A percentile compares a stretch with the other conserved stretches of the same genome.
Conservation (phyloP, 495 filamentous ascomycete species). For the Neurospora cerealis region DNA sequence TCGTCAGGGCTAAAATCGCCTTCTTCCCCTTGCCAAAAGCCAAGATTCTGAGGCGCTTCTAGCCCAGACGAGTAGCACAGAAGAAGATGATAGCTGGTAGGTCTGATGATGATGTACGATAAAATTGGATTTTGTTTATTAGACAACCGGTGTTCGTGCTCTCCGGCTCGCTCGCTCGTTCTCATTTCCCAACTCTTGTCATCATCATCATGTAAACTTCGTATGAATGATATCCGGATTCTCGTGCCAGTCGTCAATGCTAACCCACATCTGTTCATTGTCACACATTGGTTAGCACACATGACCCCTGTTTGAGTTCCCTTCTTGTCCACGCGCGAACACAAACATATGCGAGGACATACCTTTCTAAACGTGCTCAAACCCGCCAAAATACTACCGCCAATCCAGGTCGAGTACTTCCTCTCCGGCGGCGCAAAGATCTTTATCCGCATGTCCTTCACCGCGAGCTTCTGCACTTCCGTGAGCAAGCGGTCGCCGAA, state of each 20-base stretch:
- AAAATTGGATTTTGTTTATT: not conserved
- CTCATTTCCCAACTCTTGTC: not conserved
- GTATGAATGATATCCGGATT: conserved; percentile 97
- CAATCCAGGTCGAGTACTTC: conserved; percentile 98
- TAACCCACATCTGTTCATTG: conserved; percentile 84
- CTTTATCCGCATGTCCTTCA: conserved; percentile 98
- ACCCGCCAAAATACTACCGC: conserved; percentile 93
- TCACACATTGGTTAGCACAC: conserved; percentile 5
- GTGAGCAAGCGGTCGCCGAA: conserved; percentile 91
- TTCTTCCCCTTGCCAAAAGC: no score
- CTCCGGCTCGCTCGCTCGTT: not conserved
- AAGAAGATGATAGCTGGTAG: not conserved
- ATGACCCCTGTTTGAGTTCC: not conserved
- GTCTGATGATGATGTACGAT: not conserved
- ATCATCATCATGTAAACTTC: conserved; percentile 66
- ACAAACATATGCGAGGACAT: conserved; percentile 12
- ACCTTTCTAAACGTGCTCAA: conserved; percentile 98
- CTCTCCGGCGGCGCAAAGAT: conserved; percentile 96
- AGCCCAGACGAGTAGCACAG: not conserved
- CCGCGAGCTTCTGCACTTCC: conserved; percentile 85
- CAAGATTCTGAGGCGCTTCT: no score
- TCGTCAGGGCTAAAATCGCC: no score
- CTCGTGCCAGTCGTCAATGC: conserved; percentile 98
- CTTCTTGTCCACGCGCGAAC: conserved; percentile 4
- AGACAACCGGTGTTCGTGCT: not conserved